Evolutionary conservation across 495 filamentous ascomycete species (phyloP).

Genomic region (Cercophora scortea): DNA sequence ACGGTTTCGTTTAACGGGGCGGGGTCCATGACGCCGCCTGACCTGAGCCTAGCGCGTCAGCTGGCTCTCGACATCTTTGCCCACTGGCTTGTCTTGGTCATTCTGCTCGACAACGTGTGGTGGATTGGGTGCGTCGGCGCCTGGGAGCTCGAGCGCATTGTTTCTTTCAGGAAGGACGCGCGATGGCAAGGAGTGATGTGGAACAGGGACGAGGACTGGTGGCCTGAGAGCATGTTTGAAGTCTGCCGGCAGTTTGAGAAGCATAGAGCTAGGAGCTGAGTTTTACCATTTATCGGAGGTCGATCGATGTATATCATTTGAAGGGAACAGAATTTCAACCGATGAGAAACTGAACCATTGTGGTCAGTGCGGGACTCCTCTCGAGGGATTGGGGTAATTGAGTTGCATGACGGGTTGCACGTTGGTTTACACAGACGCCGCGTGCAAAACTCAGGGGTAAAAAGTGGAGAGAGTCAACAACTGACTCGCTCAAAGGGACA

Average conservation of each 20-base stretch:
- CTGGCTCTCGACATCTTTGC: conserved; percentile 37
- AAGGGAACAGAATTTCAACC: too few relatives aligned
- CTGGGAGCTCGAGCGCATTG: conserved; percentile 17
- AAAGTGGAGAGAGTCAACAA: too few relatives aligned
- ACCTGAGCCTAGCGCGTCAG: conserved; percentile 10
- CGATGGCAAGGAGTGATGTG: neutral
- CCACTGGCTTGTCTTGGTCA: conserved; percentile 37
- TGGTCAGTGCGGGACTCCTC: too few relatives aligned
- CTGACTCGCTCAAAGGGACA: too few relatives aligned
- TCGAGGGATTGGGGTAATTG: too few relatives aligned
- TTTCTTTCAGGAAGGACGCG: neutral
- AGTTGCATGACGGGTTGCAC: too few relatives aligned
- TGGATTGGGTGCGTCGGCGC: conserved; percentile 29
- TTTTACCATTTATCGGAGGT: too few relatives aligned
- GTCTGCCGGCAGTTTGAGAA: conserved; percentile 8
- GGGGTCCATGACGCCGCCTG: neutral
- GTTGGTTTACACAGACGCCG: too few relatives aligned
- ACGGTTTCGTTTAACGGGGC: neutral
- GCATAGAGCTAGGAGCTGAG: conserved; percentile 1
- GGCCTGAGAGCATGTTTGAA: conserved; percentile 13
- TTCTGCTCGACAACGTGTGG: conserved; percentile 37
- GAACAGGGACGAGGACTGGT: conserved; percentile 9
- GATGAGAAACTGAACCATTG: too few relatives aligned
- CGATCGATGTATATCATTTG: too few relatives aligned
- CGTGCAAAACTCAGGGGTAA: too few relatives aligned